Conservation (phyloP, 2,329 filamentous ascomycete genomes). For the Thelonectria olida region DNA sequence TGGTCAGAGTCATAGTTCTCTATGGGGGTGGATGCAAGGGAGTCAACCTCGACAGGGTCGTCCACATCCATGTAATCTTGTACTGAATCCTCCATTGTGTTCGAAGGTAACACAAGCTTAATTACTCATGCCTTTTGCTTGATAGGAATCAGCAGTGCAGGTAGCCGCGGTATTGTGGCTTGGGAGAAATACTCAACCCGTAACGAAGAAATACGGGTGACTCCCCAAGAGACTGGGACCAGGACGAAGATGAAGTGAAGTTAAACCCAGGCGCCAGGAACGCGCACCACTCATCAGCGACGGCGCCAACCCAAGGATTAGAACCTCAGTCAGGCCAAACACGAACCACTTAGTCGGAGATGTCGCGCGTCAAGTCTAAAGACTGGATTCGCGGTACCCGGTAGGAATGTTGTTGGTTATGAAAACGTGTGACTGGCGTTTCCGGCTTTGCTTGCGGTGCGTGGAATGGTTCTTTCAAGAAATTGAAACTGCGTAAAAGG, state of each 20-base stretch:
- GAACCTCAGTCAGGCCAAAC: neutral
- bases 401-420: neutral
- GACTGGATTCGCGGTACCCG: neutral
- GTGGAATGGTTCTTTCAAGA: neutral
- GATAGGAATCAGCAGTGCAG: neutral
- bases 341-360: neutral
- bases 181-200: too few relatives aligned
- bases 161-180: neutral
- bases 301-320: too few relatives aligned
- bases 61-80: constrained; percentile 3
- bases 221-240: too few relatives aligned
- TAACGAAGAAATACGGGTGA: too few relatives aligned
- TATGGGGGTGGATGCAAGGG: constrained; percentile 46
- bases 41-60: constrained; percentile 40
- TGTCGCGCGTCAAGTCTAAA: neutral
- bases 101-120: neutral
- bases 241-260: too few relatives aligned
- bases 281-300: too few relatives aligned
- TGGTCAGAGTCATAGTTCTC: constrained; percentile 48
- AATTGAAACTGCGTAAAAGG: neutral
- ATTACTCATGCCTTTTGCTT: neutral
- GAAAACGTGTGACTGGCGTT: neutral
- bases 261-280: too few relatives aligned
- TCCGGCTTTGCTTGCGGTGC: neutral
- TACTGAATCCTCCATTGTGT: neutral